A percentile compares a stretch with the other conserved stretches of the same genome.
phyloP scores from a whole-genome alignment of 176 grass and related monocot species.

The Chloris gayana region DNA sequence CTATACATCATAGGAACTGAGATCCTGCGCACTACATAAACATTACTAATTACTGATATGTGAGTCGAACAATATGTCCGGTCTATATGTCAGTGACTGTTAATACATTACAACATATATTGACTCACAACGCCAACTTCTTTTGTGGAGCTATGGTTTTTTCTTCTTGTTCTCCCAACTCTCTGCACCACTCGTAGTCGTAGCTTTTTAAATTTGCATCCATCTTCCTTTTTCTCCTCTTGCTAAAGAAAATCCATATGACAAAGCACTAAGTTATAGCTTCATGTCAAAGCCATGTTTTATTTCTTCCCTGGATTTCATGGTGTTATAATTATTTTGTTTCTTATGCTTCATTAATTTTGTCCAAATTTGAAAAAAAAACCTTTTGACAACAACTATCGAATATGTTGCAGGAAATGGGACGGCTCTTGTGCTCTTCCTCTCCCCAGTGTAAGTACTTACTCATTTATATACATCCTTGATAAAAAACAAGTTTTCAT shows the following conservation, averaged over 20 bases:
- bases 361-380: not conserved
- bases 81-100: too few species aligned
- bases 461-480: not conserved
- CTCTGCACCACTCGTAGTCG: too few species aligned
- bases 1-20: too few species aligned
- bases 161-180: too few species aligned
- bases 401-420: conserved; percentile 74
- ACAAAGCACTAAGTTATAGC: not conserved
- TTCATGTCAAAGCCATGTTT: not conserved
- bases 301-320: not conserved
- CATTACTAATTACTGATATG: too few species aligned
- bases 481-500: not conserved
- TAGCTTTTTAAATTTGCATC: too few species aligned
- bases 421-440: conserved; percentile 81
- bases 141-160: too few species aligned
- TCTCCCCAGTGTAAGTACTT: conserved; percentile 83
- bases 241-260: not conserved
- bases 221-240: too few species aligned
- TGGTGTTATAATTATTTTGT: not conserved
- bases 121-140: too few species aligned
- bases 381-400: not conserved
- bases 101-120: too few species aligned
- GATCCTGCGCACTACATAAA: too few species aligned
- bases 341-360: not conserved
- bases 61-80: too few species aligned